Percentiles rank a stretch among this genome's conserved stretches.
Conservation (phyloP, 2,329 filamentous ascomycete species). For the Ophiostoma angusticollis region DNA sequence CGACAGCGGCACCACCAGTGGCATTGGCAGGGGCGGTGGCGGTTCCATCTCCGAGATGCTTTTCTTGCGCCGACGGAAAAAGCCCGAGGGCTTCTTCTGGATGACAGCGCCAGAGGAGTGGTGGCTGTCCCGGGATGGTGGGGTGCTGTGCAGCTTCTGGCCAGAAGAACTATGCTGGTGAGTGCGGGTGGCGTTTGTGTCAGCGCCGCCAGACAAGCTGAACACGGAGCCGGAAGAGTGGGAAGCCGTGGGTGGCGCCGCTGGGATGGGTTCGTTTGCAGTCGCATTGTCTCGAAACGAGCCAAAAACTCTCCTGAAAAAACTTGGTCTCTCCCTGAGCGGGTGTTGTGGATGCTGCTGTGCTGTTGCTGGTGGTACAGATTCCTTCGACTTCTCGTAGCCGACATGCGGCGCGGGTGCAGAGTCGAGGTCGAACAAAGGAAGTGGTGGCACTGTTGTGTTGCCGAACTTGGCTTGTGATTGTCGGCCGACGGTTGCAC, state of each 20-base stretch:
- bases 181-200: constrained; percentile 21
- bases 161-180: constrained; percentile 29
- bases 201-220: constrained; percentile 24
- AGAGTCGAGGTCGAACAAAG: constrained; percentile 31
- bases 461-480: constrained; percentile 19
- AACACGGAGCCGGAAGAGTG: constrained; percentile 16
- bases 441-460: constrained; percentile 13
- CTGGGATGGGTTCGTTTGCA: constrained; percentile 9
- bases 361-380: constrained; percentile 25
- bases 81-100: constrained; percentile 86
- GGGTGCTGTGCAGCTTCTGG: constrained; percentile 34
- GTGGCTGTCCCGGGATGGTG: constrained; percentile 40
- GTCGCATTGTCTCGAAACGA: constrained; percentile 44
- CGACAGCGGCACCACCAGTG: constrained; percentile 15
- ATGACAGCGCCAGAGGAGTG: constrained; percentile 37
- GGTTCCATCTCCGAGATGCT: constrained; percentile 55
- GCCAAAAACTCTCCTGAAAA: constrained; percentile 87
- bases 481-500: constrained; percentile 26
- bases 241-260: constrained; percentile 10
- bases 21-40: constrained; percentile 44
- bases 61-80: constrained; percentile 90
- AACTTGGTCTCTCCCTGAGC: constrained; percentile 57
- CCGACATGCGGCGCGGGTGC: constrained; percentile 46
- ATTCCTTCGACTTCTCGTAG: constrained; percentile 45
- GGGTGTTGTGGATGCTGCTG: constrained; percentile 26